Evolutionary conservation across 306 rosid species (phyloP), one percentile per base, ranked within the genome.

Genomic region (Carpinus fangiana): DNA sequence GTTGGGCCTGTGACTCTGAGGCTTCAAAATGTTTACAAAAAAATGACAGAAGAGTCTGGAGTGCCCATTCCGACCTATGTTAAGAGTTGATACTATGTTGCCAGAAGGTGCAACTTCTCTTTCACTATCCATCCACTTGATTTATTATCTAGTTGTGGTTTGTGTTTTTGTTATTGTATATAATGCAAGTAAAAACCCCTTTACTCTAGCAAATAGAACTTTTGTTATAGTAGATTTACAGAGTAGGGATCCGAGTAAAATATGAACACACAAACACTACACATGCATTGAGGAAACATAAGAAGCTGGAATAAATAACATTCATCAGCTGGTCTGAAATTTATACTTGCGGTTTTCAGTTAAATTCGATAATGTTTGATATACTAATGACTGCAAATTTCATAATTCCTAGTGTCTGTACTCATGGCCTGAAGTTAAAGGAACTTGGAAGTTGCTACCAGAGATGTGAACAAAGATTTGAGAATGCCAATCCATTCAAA

Each of bases 1-100:
- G 91, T 92, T 46, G 97, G 98, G 59, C 86, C 91, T 2, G 81
- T 92, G 76, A 91, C 97, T 12, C 86, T 18, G 82, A 87, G 83
- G 53, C 60, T 95, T 88, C 97, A 95, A 83, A 86, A 78, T 74
- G 92, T 87, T 73, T 95, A 84, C 83, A 89, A 87, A 76, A 86
- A 78, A 66, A 73, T 93, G 86, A 95, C 98, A 2, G 93, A 79
- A 80, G 76, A 79, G 8, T 85, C 85, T 4, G 98, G 98, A 59
- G 88, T 90, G 18, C 79, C 89, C 50, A 90, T 90, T 57, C 90
- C 91, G 11, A 76, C 83, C 61, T 77, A 84, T 50, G 45, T 18
- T 21, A 23, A 78, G 69, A 45, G 73, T 67, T 82, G 78, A 78
- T 66, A 41, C 50, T 17, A 13, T 4, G 57, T 62, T 43, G 28